A percentile compares a stretch with the other conserved stretches of the same genome.
Conservation (phyloP, 2,329 filamentous ascomycete genomes). For the Alternaria dauci region DNA sequence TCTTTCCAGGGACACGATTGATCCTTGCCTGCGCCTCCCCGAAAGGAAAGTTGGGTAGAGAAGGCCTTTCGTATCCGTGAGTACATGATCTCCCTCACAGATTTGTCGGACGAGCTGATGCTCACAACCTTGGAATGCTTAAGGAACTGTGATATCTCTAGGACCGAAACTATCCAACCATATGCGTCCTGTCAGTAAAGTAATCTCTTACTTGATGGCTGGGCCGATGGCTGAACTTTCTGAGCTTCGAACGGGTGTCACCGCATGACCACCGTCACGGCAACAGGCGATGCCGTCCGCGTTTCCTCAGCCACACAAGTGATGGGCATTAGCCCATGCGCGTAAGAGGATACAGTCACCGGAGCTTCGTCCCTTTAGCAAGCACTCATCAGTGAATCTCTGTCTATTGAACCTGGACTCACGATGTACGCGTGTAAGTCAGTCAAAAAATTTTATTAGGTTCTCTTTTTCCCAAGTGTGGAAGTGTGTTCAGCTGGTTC, state of each 20-base stretch:
- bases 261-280: not conserved
- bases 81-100: not conserved
- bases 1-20: not conserved
- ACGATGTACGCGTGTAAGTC: not conserved
- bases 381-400: not conserved
- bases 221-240: not conserved
- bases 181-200: not conserved
- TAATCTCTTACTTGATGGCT: not conserved
- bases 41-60: not conserved
- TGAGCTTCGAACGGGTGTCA: constrained; percentile 1
- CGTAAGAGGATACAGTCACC: not conserved
- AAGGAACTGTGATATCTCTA: not conserved
- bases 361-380: not conserved
- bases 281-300: constrained; percentile 3
- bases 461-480: not conserved
- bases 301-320: not conserved
- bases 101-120: not conserved
- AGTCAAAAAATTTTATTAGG: not conserved
- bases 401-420: not conserved
- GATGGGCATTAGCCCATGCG: constrained; percentile 1
- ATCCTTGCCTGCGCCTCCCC: not conserved
- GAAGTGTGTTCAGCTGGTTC: not conserved
- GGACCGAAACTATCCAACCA: not conserved
- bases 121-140: not conserved
- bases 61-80: not conserved